These are phyloP conservation scores for Hypoxylon sp. DNA, from an alignment of 2,329 filamentous ascomycete species.

Conservation along the genomic window DNA sequence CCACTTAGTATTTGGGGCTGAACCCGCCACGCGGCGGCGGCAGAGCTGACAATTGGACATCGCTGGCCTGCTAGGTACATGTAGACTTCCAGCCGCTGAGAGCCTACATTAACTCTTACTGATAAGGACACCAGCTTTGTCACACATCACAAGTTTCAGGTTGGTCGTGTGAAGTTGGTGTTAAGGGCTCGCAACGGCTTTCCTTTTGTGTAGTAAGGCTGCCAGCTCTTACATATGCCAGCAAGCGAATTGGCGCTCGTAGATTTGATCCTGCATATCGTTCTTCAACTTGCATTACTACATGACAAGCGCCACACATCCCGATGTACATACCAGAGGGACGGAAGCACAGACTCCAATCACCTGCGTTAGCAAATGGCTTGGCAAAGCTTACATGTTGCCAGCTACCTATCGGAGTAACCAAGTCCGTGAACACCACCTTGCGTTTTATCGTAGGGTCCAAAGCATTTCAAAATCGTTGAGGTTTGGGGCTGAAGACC, in stretches of 20 bases:
- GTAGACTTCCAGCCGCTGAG: background rate
- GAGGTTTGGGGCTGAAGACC: constrained; percentile 23
- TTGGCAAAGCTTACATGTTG: constrained; percentile 27
- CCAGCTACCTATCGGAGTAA: constrained; percentile 39
- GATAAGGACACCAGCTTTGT: constrained; percentile 21
- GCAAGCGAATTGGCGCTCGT: constrained; percentile 17
- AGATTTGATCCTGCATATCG: constrained; percentile 20
- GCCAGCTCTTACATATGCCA: constrained; percentile 25
- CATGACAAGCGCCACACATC: constrained; percentile 28
- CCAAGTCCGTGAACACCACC: constrained; percentile 31
- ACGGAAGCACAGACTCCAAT: constrained; percentile 18
- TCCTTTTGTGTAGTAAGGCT: constrained; percentile 41
- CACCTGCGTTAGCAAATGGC: constrained; percentile 19
- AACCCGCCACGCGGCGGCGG: constrained; percentile 23
- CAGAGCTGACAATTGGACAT: constrained; percentile 23
- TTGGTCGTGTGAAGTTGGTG: constrained; percentile 24
- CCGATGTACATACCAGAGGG: constrained; percentile 5
- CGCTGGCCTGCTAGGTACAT: background rate
- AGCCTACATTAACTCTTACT: background rate
- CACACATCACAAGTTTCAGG: constrained; percentile 35
- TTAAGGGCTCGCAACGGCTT: constrained; percentile 22
- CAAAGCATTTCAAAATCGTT: constrained; percentile 17
- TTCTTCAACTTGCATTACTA: constrained; percentile 34
- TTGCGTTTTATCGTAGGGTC: constrained; percentile 20
- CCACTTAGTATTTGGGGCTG: constrained; percentile 27